Base-by-base conservation (phyloP, 108 stramenopile genomes). In the Cyclotella choctawhatcheeana region DNA sequence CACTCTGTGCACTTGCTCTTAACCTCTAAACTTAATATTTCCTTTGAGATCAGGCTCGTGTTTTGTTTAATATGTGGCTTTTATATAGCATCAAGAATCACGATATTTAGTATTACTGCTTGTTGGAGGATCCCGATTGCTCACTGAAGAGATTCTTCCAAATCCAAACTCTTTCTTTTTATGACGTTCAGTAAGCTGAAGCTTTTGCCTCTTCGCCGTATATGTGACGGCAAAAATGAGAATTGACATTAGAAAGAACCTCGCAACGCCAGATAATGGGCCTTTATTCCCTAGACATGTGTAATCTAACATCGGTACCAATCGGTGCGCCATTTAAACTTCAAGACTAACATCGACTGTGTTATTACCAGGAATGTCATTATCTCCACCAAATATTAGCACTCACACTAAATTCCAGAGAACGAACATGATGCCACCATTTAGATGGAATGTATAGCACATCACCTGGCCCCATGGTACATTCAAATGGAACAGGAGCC, bases 321-420 rank as follows among this genome's bases (percentile, higher is more conserved):
- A n/a, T n/a, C n/a, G n/a, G n/a, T n/a, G n/a, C n/a, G n/a, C n/a
- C n/a, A n/a, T n/a, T n/a, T n/a, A n/a, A n/a, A n/a, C n/a, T n/a
- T n/a, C n/a, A n/a, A n/a, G n/a, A n/a, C n/a, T n/a, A n/a, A n/a
- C n/a, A n/a, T n/a, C n/a, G n/a, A n/a, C n/a, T n/a, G n/a, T n/a
- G n/a, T n/a, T n/a, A n/a, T n/a, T n/a, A n/a, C n/a, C n/a, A n/a
- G n/a, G n/a, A n/a, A n/a, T n/a, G n/a, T n/a, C n/a, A 5, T 64
- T 51, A 93, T 79, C 93, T 79, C 88, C 88, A 93, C 93, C 93
- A 93, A 5, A 77, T 74, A 68, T 91, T 93, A 16, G 89, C 86
- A 64, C 88, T 89, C 4, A 84, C 75, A 45, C 76, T 74, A 40
- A 48, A 62, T 6, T 85, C 85, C 51, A 90, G 47, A 12, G 89